phyloP scores from a whole-genome alignment of 495 filamentous ascomycete genomes.

The Penicillium tannophilum region DNA sequence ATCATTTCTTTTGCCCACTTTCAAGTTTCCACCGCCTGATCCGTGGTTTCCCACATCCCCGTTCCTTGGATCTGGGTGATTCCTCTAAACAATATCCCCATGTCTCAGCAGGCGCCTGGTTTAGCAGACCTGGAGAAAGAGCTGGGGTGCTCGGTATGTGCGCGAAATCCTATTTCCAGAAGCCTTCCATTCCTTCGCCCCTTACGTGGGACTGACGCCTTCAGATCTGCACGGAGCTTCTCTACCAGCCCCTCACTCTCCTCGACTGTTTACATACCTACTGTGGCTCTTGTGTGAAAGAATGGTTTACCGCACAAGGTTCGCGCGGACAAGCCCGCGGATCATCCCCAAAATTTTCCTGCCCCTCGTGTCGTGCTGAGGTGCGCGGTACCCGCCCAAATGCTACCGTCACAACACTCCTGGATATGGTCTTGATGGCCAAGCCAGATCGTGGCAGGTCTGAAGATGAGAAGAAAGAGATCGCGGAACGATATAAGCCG shows the following conservation, averaged over 20 bases:
- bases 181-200: conserved; percentile 21
- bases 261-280: conserved; percentile 98
- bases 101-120: conserved; percentile 35
- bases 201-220: conserved; percentile 21
- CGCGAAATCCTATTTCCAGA: conserved; percentile 13
- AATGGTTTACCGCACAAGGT: conserved; percentile 79
- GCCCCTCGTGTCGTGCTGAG: conserved; percentile 84
- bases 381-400: conserved; percentile 84
- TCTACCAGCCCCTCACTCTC: conserved; percentile 92
- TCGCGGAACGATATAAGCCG: conserved; percentile 68
- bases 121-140: conserved; percentile 77
- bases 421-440: conserved; percentile 73
- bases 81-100: conserved; percentile 15
- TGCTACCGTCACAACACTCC: conserved; percentile 77
- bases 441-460: conserved; percentile 72
- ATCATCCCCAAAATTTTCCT: conserved; percentile 67
- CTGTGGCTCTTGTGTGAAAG: conserved; percentile 90
- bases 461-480: conserved; percentile 68
- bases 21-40: conserved; percentile 17
- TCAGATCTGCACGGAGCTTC: conserved; percentile 94
- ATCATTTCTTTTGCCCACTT: conserved; percentile 10
- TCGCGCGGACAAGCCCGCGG: conserved; percentile 48
- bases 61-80: conserved; percentile 18
- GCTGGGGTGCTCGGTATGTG: conserved; percentile 85
- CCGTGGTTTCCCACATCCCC: conserved; percentile 19